These are phyloP conservation scores for Vitis rupestris DNA, from an alignment of 164 flowering plant genomes.

Conservation along the genomic window DNA sequence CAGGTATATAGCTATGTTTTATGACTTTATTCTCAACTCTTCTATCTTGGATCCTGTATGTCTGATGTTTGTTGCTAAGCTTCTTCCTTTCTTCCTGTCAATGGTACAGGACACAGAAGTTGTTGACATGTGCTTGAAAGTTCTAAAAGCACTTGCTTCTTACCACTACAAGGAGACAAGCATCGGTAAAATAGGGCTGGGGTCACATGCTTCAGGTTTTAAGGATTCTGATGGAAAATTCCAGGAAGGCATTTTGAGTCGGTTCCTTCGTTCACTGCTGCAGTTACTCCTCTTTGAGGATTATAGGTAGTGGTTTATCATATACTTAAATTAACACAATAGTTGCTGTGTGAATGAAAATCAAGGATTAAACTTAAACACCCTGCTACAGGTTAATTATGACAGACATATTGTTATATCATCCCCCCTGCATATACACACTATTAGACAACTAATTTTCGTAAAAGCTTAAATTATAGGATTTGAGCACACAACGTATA, in stretches of 20 bases:
- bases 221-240: conserved; percentile 45
- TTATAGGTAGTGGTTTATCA: conserved; percentile 52
- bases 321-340: too few relatives aligned
- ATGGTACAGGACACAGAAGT: conserved; percentile 67
- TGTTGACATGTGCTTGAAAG: conserved; percentile 72
- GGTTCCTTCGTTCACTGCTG: conserved; percentile 65
- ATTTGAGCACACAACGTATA: too few relatives aligned
- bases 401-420: too few relatives aligned
- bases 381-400: too few relatives aligned
- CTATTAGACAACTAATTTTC: too few relatives aligned
- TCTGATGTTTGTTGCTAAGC: neutral
- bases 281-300: conserved; percentile 87
- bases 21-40: neutral
- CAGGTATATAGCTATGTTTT: conserved; percentile 45
- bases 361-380: too few relatives aligned
- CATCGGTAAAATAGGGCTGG: conserved; percentile 68
- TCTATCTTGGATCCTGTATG: too few relatives aligned
- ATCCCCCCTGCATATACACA: too few relatives aligned
- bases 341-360: too few relatives aligned
- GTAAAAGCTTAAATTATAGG: too few relatives aligned
- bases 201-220: conserved; percentile 51
- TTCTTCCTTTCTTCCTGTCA: neutral
- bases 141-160: conserved; percentile 78
- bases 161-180: conserved; percentile 74
- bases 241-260: conserved; percentile 68